Conservation (phyloP, 1,284 basidiomycete genomes). For the Pisolithus thermaeus region DNA sequence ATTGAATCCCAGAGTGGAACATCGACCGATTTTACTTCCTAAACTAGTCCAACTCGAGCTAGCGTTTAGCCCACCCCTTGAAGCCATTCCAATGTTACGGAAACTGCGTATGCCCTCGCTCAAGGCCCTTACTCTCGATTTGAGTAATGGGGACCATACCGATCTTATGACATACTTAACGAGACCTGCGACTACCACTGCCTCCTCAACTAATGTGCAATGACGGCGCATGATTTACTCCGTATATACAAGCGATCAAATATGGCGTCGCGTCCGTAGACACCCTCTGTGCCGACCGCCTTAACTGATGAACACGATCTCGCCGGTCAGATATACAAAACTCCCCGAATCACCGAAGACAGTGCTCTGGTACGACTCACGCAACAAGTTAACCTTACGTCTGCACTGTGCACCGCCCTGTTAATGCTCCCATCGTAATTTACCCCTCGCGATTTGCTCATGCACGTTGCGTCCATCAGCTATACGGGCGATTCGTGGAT, state of each 20-base stretch:
- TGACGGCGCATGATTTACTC: too few species aligned
- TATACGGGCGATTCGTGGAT: conserved; percentile 93
- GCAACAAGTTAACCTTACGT: conserved; percentile 89
- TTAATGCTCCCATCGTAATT: conserved; percentile 69
- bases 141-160: conserved; percentile 44
- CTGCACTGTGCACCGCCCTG: conserved; percentile 80
- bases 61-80: conserved; percentile 39
- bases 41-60: conserved; percentile 44
- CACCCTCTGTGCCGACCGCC: conserved; percentile 81
- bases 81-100: conserved; percentile 42
- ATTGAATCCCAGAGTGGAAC: conserved; percentile 12
- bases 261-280: conserved; percentile 96
- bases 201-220: too few species aligned
- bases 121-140: conserved; percentile 44
- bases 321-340: conserved; percentile 96
- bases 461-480: conserved; percentile 80
- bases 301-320: conserved; percentile 93
- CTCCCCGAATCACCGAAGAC: conserved; percentile 82
- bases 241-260: conserved; percentile 71
- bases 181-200: background rate
- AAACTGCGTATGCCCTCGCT: conserved; percentile 46
- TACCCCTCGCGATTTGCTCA: conserved; percentile 80
- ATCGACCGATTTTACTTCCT: conserved; percentile 38
- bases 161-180: conserved; percentile 39
- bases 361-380: conserved; percentile 87